These are phyloP conservation scores for Silene noctiflora DNA, from an alignment of 179 eudicot genomes.

Conservation along the genomic window DNA sequence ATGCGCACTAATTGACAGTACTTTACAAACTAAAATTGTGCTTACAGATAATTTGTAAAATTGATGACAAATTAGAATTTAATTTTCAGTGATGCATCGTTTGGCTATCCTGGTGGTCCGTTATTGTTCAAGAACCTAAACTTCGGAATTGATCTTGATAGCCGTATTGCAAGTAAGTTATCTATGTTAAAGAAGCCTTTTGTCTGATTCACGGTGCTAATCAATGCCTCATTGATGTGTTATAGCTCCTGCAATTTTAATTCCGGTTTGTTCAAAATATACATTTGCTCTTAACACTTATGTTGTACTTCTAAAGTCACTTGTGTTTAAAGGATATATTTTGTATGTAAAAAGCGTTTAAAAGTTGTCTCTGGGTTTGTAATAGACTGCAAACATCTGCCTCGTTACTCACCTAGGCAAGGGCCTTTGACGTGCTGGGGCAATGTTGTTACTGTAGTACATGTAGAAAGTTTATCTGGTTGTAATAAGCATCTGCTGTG, in stretches of 20 bases:
- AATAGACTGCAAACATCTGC: neutral
- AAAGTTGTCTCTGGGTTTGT: neutral
- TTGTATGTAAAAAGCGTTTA: constrained; percentile 2
- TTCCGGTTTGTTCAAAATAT: neutral
- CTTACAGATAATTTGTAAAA: neutral
- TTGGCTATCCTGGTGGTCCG: constrained; percentile 98
- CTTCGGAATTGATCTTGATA: constrained; percentile 97
- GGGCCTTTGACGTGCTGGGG: neutral
- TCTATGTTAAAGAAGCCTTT: constrained; percentile 14
- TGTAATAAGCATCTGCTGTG: neutral
- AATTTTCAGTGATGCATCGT: constrained; percentile 89
- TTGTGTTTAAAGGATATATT: neutral
- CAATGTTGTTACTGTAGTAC: neutral
- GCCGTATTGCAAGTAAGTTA: constrained; percentile 92
- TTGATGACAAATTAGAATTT: constrained; percentile 20
- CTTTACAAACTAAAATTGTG: neutral
- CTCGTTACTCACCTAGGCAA: neutral
- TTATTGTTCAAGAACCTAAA: constrained; percentile 82
- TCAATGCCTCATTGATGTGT: neutral
- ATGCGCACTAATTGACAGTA: neutral
- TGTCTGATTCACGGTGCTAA: constrained; percentile 17
- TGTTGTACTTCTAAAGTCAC: neutral
- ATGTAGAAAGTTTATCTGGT: neutral
- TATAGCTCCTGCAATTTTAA: neutral
- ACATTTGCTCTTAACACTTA: neutral